Percentiles rank a stretch among this genome's conserved stretches.
Conservation (phyloP, 495 filamentous ascomycete species). For the Aspergillus sparsus region DNA sequence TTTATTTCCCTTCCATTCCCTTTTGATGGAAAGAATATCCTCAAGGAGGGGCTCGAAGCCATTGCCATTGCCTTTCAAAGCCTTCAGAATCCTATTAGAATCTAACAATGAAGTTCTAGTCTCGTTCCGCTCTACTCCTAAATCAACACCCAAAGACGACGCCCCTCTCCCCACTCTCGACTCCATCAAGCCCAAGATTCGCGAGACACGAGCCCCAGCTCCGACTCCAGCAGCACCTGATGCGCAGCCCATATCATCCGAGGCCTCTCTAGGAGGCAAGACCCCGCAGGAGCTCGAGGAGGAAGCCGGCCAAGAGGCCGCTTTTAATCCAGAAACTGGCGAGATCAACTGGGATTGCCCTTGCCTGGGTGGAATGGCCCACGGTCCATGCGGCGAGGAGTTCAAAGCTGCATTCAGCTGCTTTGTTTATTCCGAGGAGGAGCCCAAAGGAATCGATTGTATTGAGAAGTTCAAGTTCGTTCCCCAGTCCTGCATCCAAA, state of each 20-base stretch:
- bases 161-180: slow-evolving; percentile 45
- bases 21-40: too few species aligned
- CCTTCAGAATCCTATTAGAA: not conserved
- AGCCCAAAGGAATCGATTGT: slow-evolving; percentile 98
- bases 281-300: slow-evolving; percentile 65
- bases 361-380: slow-evolving; percentile 94
- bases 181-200: slow-evolving; percentile 47
- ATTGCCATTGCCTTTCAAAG: not conserved
- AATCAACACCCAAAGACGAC: slow-evolving; percentile 33
- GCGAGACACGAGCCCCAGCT: slow-evolving; percentile 30
- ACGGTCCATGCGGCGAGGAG: slow-evolving; percentile 93
- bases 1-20: too few species aligned
- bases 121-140: slow-evolving; percentile 33
- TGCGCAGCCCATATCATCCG: slow-evolving; percentile 12
- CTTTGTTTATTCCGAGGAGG: slow-evolving; percentile 90
- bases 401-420: slow-evolving; percentile 96
- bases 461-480: slow-evolving; percentile 96
- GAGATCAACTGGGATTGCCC: slow-evolving; percentile 99
- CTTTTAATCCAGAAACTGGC: slow-evolving; percentile 96
- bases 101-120: slow-evolving; percentile 25
- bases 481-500: not conserved
- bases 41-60: too few species aligned
- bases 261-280: slow-evolving; percentile 24
- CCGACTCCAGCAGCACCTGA: slow-evolving; percentile 10
- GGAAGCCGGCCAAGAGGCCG: slow-evolving; percentile 81